Conservation (phyloP, 2,329 filamentous ascomycete species). For the Talaromyces sp. region DNA sequence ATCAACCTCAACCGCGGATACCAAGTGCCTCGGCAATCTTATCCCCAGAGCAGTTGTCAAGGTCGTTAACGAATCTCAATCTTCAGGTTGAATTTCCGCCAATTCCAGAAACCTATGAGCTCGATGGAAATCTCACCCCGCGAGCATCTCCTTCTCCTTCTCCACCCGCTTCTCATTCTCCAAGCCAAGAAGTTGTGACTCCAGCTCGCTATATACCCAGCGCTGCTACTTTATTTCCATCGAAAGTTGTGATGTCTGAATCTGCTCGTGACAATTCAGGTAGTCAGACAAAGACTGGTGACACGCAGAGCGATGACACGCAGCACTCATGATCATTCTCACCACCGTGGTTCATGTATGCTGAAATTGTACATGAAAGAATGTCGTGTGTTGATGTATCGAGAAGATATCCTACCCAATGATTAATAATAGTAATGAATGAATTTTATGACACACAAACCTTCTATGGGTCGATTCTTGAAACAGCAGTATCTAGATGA, state of each 20-base stretch:
- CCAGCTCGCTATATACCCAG: neutral
- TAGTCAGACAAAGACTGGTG: neutral
- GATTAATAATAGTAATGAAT: no score
- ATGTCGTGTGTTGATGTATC: neutral
- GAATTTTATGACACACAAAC: no score
- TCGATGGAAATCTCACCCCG: neutral
- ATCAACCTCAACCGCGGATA: neutral
- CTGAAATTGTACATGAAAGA: neutral
- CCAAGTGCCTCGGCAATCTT: neutral
- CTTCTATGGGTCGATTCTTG: neutral
- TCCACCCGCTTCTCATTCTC: neutral
- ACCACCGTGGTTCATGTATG: no score
- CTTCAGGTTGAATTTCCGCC: neutral
- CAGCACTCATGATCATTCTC: neutral
- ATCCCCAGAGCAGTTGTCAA: neutral
- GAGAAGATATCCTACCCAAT: neutral
- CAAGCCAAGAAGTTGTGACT: neutral
- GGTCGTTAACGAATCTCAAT: neutral
- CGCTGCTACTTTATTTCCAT: neutral
- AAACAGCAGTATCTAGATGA: neutral
- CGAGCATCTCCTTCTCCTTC: neutral
- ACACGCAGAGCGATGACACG: neutral
- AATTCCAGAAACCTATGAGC: neutral
- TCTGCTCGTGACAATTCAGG: neutral
- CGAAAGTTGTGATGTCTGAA: neutral